Evolutionary conservation across 345 rosid genomes (phyloP), one percentile per base, ranked within the genome.

Genomic region (Salix arbutifolia): DNA sequence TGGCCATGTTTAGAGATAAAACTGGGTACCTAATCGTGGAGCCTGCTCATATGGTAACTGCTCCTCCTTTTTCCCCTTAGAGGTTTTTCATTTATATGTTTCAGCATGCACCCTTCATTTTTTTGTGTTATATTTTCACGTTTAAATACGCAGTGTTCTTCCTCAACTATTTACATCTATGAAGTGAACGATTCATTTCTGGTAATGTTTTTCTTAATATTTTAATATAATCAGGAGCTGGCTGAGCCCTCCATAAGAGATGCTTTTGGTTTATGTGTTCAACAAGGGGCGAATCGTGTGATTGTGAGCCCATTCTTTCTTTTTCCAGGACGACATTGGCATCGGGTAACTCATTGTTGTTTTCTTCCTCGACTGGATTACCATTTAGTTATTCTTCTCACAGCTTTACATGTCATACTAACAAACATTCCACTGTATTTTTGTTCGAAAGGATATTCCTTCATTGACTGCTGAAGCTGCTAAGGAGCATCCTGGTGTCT

Each of bases 251-350:
- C 97, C 2, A 96, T 96, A 73, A 89, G 64, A 81, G 90, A 89
- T 82, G 98, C 98, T 44, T 93, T 90, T 73, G 80, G 83, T 81
- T 84, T 75, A 42, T 96, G 99, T 74, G 90, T 96, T 80, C 82
- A 48, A 80, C 85, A 83, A 86, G 99, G 99, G 19, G 97, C 94
- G 1, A 80, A 71, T 77, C 93, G 94, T 23, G 94, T 96, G 72
- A 90, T 96, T 73, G 90, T 96, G 46, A 90, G 92, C 83, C 98
- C 99, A 3, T 96, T 93, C 84, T 96, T 95, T 78, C 90, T 95
- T 70, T 91, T 91, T 77, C 98, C 97, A 0, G 99, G 99, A 75
- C 86, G 96, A 77, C 98, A 95, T 65, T 95, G 99, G 99, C 85
- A 90, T 83, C 87, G 85, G 97, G 98, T 95, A 84, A 10, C 46